A percentile compares a stretch with the other conserved stretches of the same genome.
phyloP scores from a whole-genome alignment of 2,329 filamentous ascomycete species.

The Colletotrichum sp. region DNA sequence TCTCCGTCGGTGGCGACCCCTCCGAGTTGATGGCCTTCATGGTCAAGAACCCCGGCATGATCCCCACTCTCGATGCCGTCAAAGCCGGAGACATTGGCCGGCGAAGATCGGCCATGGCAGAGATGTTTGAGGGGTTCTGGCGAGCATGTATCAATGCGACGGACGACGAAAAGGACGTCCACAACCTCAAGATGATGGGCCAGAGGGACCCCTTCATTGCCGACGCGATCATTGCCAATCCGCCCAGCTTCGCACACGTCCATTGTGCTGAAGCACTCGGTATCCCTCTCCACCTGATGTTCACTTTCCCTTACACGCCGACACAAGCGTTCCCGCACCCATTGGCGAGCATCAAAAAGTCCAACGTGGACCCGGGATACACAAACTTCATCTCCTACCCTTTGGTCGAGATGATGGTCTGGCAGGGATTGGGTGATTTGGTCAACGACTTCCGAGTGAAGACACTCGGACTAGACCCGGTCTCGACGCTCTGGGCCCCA shows the following conservation, averaged over 20 bases:
- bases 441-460: constrained; percentile 76
- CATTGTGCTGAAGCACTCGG: constrained; percentile 82
- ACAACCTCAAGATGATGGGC: constrained; percentile 70
- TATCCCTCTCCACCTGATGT: constrained; percentile 84
- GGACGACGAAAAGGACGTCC: constrained; percentile 67
- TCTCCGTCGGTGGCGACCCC: constrained; percentile 79
- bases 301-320: constrained; percentile 83
- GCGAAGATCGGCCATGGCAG: constrained; percentile 72
- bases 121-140: constrained; percentile 88
- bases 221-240: constrained; percentile 86
- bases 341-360: constrained; percentile 74
- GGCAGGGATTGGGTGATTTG: constrained; percentile 85
- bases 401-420: constrained; percentile 85
- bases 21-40: constrained; percentile 87
- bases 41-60: constrained; percentile 83
- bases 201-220: constrained; percentile 67
- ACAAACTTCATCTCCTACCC: constrained; percentile 84
- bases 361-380: constrained; percentile 74
- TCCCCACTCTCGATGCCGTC: constrained; percentile 75
- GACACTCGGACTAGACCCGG: constrained; percentile 73
- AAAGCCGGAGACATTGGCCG: constrained; percentile 75
- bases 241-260: constrained; percentile 77
- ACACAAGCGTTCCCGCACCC: constrained; percentile 80
- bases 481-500: constrained; percentile 79
- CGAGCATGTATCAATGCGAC: constrained; percentile 76